These are phyloP conservation scores for Solanum rostratum DNA, from an alignment of 257 asterid genomes.

Conservation along the genomic window DNA sequence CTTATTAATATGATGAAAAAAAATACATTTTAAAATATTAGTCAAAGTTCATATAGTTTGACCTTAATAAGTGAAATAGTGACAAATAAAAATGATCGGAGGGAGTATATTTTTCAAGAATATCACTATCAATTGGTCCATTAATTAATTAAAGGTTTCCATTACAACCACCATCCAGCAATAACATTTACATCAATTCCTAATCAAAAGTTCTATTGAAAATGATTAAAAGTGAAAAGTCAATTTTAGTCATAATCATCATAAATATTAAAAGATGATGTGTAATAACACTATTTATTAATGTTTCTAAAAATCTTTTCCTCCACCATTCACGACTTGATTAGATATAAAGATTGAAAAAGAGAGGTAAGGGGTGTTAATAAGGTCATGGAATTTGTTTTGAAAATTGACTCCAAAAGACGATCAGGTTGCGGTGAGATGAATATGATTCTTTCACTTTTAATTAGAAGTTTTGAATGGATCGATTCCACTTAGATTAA, in stretches of 20 bases:
- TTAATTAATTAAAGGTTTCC: background rate
- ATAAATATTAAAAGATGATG: background rate
- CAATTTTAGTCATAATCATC: background rate
- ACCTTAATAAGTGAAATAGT: too few relatives aligned
- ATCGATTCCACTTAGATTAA: background rate
- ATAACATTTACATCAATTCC: background rate
- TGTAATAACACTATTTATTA: background rate
- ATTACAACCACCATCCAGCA: background rate
- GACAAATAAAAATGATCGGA: too few relatives aligned
- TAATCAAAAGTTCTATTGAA: background rate
- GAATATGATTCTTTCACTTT: background rate
- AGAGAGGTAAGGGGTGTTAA: background rate
- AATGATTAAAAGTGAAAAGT: background rate
- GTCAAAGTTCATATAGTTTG: too few relatives aligned
- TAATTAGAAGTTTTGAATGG: background rate
- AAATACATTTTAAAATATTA: too few relatives aligned
- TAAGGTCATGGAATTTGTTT: background rate
- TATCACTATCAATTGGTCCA: background rate
- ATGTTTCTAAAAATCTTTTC: background rate
- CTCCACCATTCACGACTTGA: slow-evolving; percentile 69
- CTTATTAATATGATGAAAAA: too few relatives aligned
- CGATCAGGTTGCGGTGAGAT: background rate
- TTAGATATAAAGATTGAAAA: slow-evolving; percentile 5
- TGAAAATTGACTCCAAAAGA: background rate
- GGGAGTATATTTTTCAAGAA: background rate